Evolutionary conservation across 805 yeast genomes (phyloP).

Genomic region (Maudiozyma pseudohumilis): DNA sequence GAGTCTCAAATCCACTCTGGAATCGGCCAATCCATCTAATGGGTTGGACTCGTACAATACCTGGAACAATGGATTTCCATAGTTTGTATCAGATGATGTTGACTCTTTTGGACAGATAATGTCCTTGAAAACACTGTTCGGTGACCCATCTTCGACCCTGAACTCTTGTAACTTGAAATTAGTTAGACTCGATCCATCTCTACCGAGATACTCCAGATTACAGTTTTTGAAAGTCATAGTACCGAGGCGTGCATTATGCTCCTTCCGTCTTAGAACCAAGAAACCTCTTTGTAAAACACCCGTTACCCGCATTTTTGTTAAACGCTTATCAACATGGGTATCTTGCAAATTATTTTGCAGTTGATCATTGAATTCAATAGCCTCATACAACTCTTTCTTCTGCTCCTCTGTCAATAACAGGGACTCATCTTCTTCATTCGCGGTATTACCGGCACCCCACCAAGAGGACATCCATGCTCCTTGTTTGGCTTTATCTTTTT

Average conservation of each 20-base stretch:
- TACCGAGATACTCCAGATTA: conserved; percentile 56
- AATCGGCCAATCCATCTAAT: conserved; percentile 72
- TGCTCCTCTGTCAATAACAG: conserved; percentile 74
- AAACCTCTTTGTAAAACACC: conserved; percentile 73
- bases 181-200: conserved; percentile 68
- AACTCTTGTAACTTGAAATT: conserved; percentile 72
- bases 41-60: conserved; percentile 82
- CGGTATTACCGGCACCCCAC: conserved; percentile 40
- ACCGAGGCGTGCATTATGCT: conserved; percentile 42
- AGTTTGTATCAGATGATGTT: not conserved
- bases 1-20: conserved; percentile 60
- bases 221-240: conserved; percentile 79
- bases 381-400: conserved; percentile 78
- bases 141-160: conserved; percentile 79
- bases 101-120: conserved; percentile 71
- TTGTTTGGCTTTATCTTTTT: conserved; percentile 7
- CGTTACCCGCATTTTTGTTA: conserved; percentile 55
- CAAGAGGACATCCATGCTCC: conserved; percentile 63
- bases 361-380: conserved; percentile 81
- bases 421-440: conserved; percentile 27
- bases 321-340: conserved; percentile 61
- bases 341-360: conserved; percentile 29
- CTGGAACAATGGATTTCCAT: conserved; percentile 57
- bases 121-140: conserved; percentile 70
- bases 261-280: conserved; percentile 41